phyloP scores from a whole-genome alignment of 176 grass and related monocot species.

The Triticum dicoccoides region DNA sequence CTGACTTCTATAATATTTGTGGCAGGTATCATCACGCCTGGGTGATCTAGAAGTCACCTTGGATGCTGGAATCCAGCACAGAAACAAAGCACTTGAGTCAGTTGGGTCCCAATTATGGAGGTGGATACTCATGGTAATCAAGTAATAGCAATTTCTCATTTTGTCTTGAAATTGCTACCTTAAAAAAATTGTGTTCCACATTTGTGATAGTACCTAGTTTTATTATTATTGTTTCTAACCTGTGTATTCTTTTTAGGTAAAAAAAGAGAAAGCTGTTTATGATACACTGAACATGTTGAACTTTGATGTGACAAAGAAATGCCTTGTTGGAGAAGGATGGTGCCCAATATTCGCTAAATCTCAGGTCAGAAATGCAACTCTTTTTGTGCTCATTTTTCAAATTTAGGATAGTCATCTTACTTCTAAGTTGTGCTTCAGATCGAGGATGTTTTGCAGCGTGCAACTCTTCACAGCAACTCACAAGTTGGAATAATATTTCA shows the following conservation, averaged over 20 bases:
- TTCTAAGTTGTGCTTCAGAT: conserved; percentile 60
- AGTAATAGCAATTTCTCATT: conserved; percentile 23
- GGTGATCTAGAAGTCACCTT: conserved; percentile 91
- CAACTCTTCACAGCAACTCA: conserved; percentile 91
- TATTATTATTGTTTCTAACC: conserved; percentile 6
- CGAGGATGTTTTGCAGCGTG: conserved; percentile 81
- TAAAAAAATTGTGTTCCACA: neutral
- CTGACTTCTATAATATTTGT: conserved; percentile 16
- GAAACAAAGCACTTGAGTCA: conserved; percentile 92
- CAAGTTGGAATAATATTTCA: conserved; percentile 99
- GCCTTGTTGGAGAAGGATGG: conserved; percentile 99
- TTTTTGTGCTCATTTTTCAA: neutral
- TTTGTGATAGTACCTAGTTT: neutral
- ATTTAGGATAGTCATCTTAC: conserved; percentile 26
- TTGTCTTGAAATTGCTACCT: neutral
- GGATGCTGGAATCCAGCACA: conserved; percentile 93
- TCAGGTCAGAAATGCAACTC: conserved; percentile 53
- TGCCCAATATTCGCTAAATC: conserved; percentile 95
- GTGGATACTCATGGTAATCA: conserved; percentile 96
- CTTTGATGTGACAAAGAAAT: conserved; percentile 99
- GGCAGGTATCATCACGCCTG: conserved; percentile 76
- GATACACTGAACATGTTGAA: conserved; percentile 97
- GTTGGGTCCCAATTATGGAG: conserved; percentile 88
- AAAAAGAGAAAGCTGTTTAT: conserved; percentile 99
- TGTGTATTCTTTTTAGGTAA: conserved; percentile 58